Base-by-base conservation (phyloP, 2,329 filamentous ascomycete genomes). In the Polychaeton citri region DNA sequence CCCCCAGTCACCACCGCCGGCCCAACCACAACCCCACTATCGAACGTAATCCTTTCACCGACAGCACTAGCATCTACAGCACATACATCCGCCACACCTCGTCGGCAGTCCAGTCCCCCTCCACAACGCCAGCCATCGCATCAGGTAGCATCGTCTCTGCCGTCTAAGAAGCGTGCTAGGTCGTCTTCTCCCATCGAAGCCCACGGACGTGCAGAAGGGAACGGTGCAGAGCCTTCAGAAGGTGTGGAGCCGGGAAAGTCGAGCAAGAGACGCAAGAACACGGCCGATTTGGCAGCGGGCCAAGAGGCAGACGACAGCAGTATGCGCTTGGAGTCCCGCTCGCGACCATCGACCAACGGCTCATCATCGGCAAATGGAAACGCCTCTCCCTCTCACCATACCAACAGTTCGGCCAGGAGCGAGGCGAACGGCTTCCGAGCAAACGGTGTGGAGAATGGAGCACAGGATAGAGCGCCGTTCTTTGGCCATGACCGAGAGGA, bases 401-500 rank as follows among this genome's bases (percentile, higher is more conserved):
- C 65, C 39, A 63, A 64, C 36, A 59, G 60, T 38, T 51, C 61
- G 12, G 41, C 42, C 51, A 58, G 38, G 33, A 43, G 40, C 53
- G 61, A 64, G 47, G 62, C 57, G 41, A 65, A 65, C 42, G 63
- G 63, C 37, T 57, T 55, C 19, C 58, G 60, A 40, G 54, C 58
- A 2, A 66, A 66, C 43, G 61, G 62, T 12, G 43, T 49, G 32
- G 31, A 30, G 15, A 42, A 40, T 15, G 41, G 35, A 9, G 34
- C 33, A 30, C 34, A 17, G 35, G 47, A 55, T 42, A 51, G 51
- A 17, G 49, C 57, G 19, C 64, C 65, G 21, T 96, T 92, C 57
- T 80, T 77, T 52, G 87, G 86, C 13, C 88, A 96, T 54, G 76
- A 90, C 54, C 76, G 85, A 54, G 86, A 94, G 65, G 88, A 98